These are phyloP conservation scores for Aspergillus sp. DNA, from an alignment of 2,329 filamentous ascomycete genomes.

Conservation along the genomic window DNA sequence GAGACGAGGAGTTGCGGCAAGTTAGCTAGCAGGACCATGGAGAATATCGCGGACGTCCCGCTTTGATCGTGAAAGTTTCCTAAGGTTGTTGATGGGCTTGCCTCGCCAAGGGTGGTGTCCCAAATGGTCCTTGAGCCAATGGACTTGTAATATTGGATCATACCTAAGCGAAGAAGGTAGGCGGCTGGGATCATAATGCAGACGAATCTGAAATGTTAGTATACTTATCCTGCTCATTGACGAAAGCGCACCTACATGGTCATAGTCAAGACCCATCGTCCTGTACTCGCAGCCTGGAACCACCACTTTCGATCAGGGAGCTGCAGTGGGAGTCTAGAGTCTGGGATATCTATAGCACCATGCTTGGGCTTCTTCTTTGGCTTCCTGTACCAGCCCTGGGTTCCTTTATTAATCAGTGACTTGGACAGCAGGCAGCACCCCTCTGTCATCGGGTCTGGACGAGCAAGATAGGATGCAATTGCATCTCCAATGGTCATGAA, in stretches of 20 bases:
- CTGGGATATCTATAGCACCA: not conserved
- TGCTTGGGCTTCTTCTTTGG: not conserved
- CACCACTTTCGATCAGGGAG: not conserved
- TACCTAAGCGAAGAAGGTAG: not conserved
- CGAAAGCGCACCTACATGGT: not conserved
- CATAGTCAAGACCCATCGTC: not conserved
- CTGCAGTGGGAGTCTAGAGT: not conserved
- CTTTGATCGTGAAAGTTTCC: not conserved
- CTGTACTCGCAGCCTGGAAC: not conserved
- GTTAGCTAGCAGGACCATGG: constrained; percentile 16
- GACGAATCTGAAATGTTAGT: not conserved
- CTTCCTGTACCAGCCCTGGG: not conserved
- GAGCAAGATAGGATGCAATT: not conserved
- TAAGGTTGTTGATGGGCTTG: not conserved
- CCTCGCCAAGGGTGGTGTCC: not conserved
- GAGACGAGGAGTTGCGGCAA: constrained; percentile 33
- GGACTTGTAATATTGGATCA: not conserved
- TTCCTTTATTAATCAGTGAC: not conserved
- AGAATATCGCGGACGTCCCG: not conserved
- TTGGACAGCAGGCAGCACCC: not conserved
- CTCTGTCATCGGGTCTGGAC: not conserved
- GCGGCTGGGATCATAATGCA: not conserved
- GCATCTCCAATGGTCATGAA: not conserved
- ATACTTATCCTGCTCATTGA: not conserved
- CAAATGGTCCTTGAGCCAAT: not conserved